Evolutionary conservation across 2,329 filamentous ascomycete genomes (phyloP).

Genomic region (Clonostachys byssicola): DNA sequence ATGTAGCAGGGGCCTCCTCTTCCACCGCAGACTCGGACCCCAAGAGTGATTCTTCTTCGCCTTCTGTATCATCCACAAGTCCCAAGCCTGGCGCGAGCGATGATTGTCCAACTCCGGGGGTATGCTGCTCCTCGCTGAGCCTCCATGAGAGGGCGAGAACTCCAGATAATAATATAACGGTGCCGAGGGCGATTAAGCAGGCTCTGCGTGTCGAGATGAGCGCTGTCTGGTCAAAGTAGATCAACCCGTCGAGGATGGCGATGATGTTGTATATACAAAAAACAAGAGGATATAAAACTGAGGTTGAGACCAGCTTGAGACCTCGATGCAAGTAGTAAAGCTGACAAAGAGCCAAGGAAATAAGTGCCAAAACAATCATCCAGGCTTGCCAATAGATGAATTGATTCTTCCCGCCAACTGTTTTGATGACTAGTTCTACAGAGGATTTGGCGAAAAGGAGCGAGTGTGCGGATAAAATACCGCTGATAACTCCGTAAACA

Average conservation of each 20-base stretch:
- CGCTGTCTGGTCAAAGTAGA: conserved; percentile 90
- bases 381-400: conserved; percentile 95
- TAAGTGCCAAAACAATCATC: conserved; percentile 79
- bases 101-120: conserved; percentile 57
- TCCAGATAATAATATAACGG: conserved; percentile 77
- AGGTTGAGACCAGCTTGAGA: conserved; percentile 91
- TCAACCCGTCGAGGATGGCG: conserved; percentile 92
- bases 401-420: conserved; percentile 83
- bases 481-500: conserved; percentile 84
- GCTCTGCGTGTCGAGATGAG: conserved; percentile 73
- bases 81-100: conserved; percentile 79
- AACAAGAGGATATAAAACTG: conserved; percentile 91
- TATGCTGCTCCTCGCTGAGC: conserved; percentile 71
- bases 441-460: conserved; percentile 93
- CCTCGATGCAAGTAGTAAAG: conserved; percentile 94
- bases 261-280: conserved; percentile 99
- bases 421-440: conserved; percentile 86
- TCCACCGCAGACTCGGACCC: conserved; percentile 38
- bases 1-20: conserved; percentile 31
- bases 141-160: conserved; percentile 93
- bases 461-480: conserved; percentile 89
- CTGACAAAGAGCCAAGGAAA: conserved; percentile 80
- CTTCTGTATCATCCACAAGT: conserved; percentile 66
- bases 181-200: conserved; percentile 80
- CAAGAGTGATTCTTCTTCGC: conserved; percentile 53